A percentile compares a stretch with the other conserved stretches of the same genome.
Evolutionary conservation across 192 early-diverging fungal species (phyloP).

Genomic region (Backusella westeae): DNA sequence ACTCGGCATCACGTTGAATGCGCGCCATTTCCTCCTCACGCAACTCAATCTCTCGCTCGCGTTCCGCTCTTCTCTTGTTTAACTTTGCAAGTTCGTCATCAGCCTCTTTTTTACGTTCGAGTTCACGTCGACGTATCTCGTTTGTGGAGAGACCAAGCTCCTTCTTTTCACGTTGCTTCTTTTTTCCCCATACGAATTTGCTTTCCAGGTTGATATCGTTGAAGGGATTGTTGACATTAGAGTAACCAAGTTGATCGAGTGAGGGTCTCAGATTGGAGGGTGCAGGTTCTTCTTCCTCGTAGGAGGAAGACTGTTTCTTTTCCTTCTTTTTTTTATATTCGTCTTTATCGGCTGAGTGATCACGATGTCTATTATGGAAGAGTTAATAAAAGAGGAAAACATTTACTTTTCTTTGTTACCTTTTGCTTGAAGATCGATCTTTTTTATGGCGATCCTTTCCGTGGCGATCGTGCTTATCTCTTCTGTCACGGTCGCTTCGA

Average conservation of each 20-base stretch:
- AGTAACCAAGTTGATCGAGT: conserved; percentile 50
- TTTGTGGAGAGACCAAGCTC: conserved; percentile 52
- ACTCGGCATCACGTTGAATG: conserved; percentile 82
- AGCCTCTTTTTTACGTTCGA: conserved; percentile 58
- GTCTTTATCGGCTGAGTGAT: neutral
- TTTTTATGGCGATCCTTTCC: neutral
- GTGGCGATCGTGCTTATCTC: neutral
- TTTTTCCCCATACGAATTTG: conserved; percentile 96
- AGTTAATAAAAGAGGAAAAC: neutral
- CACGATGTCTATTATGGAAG: neutral
- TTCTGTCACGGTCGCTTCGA: neutral
- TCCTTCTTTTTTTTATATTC: neutral
- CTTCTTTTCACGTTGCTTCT: conserved; percentile 78
- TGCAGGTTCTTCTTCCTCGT: neutral
- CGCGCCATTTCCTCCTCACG: conserved; percentile 78
- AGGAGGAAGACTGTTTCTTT: neutral
- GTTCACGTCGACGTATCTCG: conserved; percentile 57
- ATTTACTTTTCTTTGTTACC: neutral
- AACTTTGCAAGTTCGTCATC: conserved; percentile 80
- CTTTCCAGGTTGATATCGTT: conserved; percentile 74
- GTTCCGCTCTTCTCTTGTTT: conserved; percentile 72
- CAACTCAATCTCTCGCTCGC: conserved; percentile 78
- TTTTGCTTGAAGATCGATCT: neutral
- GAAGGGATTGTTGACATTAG: conserved; percentile 76
- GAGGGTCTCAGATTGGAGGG: neutral